These are phyloP conservation scores for Cyclostephanos tholiformis DNA, from an alignment of 108 stramenopile species.

Conservation along the genomic window DNA sequence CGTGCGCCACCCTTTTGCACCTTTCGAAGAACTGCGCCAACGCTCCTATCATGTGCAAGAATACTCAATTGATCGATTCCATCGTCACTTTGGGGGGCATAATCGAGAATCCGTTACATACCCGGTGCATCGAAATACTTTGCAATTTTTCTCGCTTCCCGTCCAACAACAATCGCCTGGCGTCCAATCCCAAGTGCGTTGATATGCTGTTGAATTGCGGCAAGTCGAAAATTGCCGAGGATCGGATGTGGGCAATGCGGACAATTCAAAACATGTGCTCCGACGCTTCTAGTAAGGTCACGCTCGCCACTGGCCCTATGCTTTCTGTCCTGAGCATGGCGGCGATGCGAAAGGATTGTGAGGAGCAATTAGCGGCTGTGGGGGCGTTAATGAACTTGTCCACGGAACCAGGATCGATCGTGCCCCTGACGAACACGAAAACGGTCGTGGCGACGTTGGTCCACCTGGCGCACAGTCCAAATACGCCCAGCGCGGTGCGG, in stretches of 20 bases:
- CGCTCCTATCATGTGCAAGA: conserved; percentile 51
- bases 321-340: conserved; percentile 64
- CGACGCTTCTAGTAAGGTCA: conserved; percentile 61
- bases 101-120: conserved; percentile 66
- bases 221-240: conserved; percentile 50
- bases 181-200: conserved; percentile 53
- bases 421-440: conserved; percentile 78
- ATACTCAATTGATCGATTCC: conserved; percentile 47
- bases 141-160: conserved; percentile 81
- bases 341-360: conserved; percentile 62
- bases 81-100: conserved; percentile 53
- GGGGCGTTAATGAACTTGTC: conserved; percentile 77
- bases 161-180: conserved; percentile 58
- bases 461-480: conserved; percentile 71
- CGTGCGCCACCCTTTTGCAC: conserved; percentile 82
- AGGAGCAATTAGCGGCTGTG: conserved; percentile 75
- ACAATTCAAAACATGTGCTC: conserved; percentile 79
- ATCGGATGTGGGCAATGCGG: conserved; percentile 76
- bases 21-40: conserved; percentile 79
- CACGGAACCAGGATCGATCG: conserved; percentile 81
- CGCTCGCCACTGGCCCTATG: conserved; percentile 53
- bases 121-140: conserved; percentile 85
- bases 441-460: conserved; percentile 84
- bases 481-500: conserved; percentile 56
- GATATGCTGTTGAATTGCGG: conserved; percentile 55